Evolutionary conservation across 169 alveolate species (phyloP).

Genomic region (Plasmodium vivax): DNA sequence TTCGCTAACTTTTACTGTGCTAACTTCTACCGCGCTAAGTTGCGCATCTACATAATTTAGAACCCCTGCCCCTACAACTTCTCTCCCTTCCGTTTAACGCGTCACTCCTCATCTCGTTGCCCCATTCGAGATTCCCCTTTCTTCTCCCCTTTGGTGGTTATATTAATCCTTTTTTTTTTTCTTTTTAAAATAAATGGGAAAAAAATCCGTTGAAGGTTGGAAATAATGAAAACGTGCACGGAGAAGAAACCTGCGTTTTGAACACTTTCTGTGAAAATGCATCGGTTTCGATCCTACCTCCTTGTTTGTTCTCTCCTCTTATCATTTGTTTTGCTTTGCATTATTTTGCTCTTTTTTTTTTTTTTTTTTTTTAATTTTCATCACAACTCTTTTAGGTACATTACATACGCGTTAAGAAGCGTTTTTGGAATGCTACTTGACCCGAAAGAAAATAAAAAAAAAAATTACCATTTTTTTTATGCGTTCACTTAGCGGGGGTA

Average conservation of each 20-base stretch:
- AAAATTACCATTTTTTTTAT: neutral
- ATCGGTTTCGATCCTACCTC: neutral
- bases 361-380: neutral
- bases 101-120: neutral
- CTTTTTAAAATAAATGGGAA: neutral
- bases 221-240: neutral
- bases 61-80: neutral
- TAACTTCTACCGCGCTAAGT: neutral
- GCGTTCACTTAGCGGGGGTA: neutral
- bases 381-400: neutral
- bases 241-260: neutral
- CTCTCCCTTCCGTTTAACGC: neutral
- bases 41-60: neutral
- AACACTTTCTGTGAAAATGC: neutral
- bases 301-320: neutral
- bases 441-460: neutral
- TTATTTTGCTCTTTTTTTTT: neutral
- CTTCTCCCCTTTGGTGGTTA: neutral
- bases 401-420: neutral
- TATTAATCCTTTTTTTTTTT: neutral
- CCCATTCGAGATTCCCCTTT: neutral
- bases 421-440: neutral
- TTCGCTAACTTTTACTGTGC: neutral
- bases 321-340: neutral
- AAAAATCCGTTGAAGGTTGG: neutral